A percentile compares a stretch with the other conserved stretches of the same genome.
Conservation (phyloP, 2,329 filamentous ascomycete genomes). For the Mycosphaerella sp. region DNA sequence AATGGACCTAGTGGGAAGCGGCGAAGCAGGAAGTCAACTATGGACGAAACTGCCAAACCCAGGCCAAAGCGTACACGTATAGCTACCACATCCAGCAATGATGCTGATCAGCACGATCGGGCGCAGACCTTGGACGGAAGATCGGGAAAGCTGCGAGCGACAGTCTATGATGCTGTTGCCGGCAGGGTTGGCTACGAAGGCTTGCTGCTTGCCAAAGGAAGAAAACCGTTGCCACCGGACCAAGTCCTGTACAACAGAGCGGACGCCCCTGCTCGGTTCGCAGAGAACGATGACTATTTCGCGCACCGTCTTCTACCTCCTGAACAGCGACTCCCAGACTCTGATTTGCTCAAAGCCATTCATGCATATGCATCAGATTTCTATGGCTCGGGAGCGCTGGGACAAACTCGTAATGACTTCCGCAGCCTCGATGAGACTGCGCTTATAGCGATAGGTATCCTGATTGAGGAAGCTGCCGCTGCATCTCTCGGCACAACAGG, state of each 20-base stretch:
- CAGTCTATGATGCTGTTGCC: constrained; percentile 67
- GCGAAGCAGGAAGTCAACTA: constrained; percentile 9
- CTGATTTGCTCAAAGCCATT: constrained; percentile 62
- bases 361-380: constrained; percentile 64
- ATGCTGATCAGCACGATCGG: neutral
- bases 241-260: constrained; percentile 63
- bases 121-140: constrained; percentile 3
- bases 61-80: constrained; percentile 6
- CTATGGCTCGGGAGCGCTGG: constrained; percentile 44
- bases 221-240: constrained; percentile 54
- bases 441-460: constrained; percentile 65
- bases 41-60: constrained; percentile 4
- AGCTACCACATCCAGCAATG: neutral
- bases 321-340: constrained; percentile 54
- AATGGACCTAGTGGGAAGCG: constrained; percentile 4
- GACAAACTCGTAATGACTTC: constrained; percentile 36
- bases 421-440: constrained; percentile 72
- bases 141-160: constrained; percentile 31
- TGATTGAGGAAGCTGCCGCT: constrained; percentile 64
- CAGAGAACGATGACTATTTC: constrained; percentile 66
- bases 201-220: constrained; percentile 38
- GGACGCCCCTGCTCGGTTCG: constrained; percentile 60
- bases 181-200: constrained; percentile 45
- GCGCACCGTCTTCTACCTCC: constrained; percentile 53
- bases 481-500: constrained; percentile 58